These are phyloP conservation scores for Fusarium sterilihyphosum DNA, from an alignment of 2,329 filamentous ascomycete genomes.

Conservation along the genomic window DNA sequence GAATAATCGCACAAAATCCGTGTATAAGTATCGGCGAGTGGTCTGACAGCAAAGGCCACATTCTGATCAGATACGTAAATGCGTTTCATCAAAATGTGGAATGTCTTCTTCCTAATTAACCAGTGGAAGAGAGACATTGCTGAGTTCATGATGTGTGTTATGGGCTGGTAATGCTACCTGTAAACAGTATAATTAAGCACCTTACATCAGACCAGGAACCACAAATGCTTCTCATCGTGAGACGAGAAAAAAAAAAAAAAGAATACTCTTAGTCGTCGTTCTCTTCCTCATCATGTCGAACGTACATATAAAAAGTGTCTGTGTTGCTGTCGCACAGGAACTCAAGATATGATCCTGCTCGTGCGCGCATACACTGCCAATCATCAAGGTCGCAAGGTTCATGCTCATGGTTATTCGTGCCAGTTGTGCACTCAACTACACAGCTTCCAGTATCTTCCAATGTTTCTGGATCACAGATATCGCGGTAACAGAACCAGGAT, in stretches of 20 bases:
- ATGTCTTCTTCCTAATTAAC: not conserved
- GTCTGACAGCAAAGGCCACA: not conserved
- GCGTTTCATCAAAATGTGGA: not conserved
- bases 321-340: not conserved
- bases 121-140: not conserved
- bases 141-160: not conserved
- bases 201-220: not conserved
- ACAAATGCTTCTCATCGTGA: not conserved
- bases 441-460: not conserved
- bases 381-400: not conserved
- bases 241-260: not conserved
- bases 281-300: not conserved
- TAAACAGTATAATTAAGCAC: too few species aligned
- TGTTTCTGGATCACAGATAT: not conserved
- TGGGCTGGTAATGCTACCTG: too few species aligned
- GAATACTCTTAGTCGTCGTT: not conserved
- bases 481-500: not conserved
- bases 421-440: not conserved
- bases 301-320: not conserved
- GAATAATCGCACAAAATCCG: not conserved
- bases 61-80: not conserved
- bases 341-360: not conserved
- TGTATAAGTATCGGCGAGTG: not conserved
- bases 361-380: not conserved
- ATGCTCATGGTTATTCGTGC: not conserved